Base-by-base conservation (phyloP, 2,329 filamentous ascomycete species). In the Apiospora hydei region DNA sequence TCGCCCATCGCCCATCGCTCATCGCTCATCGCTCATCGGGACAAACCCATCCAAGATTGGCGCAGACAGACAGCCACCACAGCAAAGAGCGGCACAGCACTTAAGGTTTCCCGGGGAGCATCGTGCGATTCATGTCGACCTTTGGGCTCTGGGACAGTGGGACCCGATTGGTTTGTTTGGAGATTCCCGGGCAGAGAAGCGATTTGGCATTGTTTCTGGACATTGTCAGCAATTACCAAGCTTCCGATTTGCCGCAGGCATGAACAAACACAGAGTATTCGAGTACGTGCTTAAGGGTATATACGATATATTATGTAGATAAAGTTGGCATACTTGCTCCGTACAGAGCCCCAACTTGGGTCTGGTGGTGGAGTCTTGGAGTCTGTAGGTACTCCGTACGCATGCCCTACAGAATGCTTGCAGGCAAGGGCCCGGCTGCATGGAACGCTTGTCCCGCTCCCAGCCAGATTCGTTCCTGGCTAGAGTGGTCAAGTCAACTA, bases 391-490 rank as follows among this genome's bases (percentile, higher is more conserved):
- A 24, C 10, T 30, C 26, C 5, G 34, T 38, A 38, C 7, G 34
- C 5, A 38, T 38, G 34, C 34, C 34, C 7, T 53, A 64, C n/a
- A n/a, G 10, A n/a, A 21, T 21, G 21, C 16, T 0, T 41, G 30
- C 18, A n/a, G 34, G n/a, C 34, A 14, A 41, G 57, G 57, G 57
- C 57, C 57, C 57, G 57, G 34, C 57, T 64, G 5, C 34, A n/a
- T 64, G 57, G 57, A 38, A 64, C 57, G 57, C 57, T 64, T 61
- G 53, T 38, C 53, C 53, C 30, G 30, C 53, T 26, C 53, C 16
- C 53, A 38, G 30, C 21, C 34, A 64, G 57, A 64, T 64, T 38
- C 34, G 57, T 64, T 64, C 57, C 57, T 64, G 57, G 34, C 57
- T 64, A 64, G 14, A 38, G 53, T 57, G 51, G 51, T 14, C 34